Percentiles rank a stretch among this genome's conserved stretches.
phyloP scores from a whole-genome alignment of 129 eudicot genomes.

The Pseudognaphalium luteoalbum region DNA sequence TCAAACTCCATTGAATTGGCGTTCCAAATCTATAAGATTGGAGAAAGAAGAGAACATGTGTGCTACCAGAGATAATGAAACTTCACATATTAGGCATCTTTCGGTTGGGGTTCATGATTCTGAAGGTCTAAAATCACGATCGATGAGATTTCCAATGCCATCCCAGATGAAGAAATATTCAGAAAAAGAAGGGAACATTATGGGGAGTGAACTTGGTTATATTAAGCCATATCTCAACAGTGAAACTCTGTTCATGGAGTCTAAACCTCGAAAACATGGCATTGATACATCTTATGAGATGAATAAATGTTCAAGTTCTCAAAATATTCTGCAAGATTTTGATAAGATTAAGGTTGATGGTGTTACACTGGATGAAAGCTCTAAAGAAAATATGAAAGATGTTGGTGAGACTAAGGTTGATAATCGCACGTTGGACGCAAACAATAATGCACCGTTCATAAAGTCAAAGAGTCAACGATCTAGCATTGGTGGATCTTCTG shows the following conservation, averaged over 20 bases:
- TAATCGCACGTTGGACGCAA: not conserved
- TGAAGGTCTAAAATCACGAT: conserved; percentile 25
- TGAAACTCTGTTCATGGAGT: conserved; percentile 28
- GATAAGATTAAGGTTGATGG: conserved; percentile 20
- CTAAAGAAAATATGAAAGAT: conserved; percentile 19
- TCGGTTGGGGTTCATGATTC: conserved; percentile 45
- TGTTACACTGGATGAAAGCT: not conserved
- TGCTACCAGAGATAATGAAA: conserved; percentile 5
- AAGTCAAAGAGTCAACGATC: conserved; percentile 32
- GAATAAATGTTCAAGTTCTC: conserved; percentile 23
- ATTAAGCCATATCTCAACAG: conserved; percentile 13
- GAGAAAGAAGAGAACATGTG: conserved; percentile 37
- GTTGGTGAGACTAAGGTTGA: conserved; percentile 10
- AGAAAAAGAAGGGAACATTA: conserved; percentile 32
- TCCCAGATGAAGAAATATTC: conserved; percentile 29
- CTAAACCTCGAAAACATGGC: conserved; percentile 33
- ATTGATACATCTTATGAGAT: conserved; percentile 35
- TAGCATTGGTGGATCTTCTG: conserved; percentile 25
- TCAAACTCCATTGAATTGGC: conserved; percentile 34
- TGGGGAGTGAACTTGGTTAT: conserved; percentile 24
- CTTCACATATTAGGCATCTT: conserved; percentile 35
- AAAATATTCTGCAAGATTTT: conserved; percentile 25
- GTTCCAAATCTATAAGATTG: conserved; percentile 52
- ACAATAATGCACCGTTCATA: not conserved
- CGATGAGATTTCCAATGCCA: conserved; percentile 31